Percentiles rank a stretch among this genome's conserved stretches.
These are phyloP conservation scores for Akanthomyces lecanii DNA, from an alignment of 2,329 filamentous ascomycete species.

Conservation along the genomic window DNA sequence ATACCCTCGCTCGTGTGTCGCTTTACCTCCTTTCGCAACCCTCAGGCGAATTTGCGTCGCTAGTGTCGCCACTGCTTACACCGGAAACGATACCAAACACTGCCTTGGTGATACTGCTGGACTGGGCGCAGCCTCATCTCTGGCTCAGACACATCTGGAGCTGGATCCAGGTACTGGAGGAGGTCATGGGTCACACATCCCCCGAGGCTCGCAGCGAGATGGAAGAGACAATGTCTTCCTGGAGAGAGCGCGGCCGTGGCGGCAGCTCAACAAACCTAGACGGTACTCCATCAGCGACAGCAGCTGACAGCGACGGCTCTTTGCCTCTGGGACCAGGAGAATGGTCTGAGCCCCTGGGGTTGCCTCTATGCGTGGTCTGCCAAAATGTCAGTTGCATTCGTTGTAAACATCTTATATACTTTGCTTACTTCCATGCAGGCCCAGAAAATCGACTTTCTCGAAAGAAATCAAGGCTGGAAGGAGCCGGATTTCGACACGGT, in stretches of 20 bases:
- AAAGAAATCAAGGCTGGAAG: conserved; percentile 88
- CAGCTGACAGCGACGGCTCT: conserved; percentile 61
- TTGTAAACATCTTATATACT: conserved; percentile 9
- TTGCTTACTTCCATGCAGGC: conserved; percentile 46
- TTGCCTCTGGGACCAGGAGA: conserved; percentile 82
- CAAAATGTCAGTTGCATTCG: conserved; percentile 66
- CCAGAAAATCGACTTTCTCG: conserved; percentile 84
- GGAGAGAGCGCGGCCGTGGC: conserved; percentile 70
- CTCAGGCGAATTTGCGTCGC: conserved; percentile 73
- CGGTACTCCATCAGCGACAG: conserved; percentile 53
- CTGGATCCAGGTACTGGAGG: conserved; percentile 82
- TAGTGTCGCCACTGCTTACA: conserved; percentile 80
- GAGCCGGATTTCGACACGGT: conserved; percentile 97
- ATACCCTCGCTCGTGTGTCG: conserved; percentile 84
- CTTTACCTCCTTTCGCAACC: conserved; percentile 85
- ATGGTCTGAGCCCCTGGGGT: conserved; percentile 84
- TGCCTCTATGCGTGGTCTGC: conserved; percentile 91
- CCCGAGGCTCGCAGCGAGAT: conserved; percentile 75
- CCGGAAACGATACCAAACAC: conserved; percentile 81
- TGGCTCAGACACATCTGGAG: conserved; percentile 86
- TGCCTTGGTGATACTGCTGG: conserved; percentile 83
- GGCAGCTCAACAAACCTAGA: conserved; percentile 60
- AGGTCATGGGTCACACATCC: conserved; percentile 69
- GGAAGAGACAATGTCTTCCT: conserved; percentile 78
- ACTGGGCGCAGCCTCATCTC: conserved; percentile 90